Evolutionary conservation across 352 stramenopile species (phyloP), one percentile per base, ranked within the genome.

Genomic region (Peronosclerospora sorghi): DNA sequence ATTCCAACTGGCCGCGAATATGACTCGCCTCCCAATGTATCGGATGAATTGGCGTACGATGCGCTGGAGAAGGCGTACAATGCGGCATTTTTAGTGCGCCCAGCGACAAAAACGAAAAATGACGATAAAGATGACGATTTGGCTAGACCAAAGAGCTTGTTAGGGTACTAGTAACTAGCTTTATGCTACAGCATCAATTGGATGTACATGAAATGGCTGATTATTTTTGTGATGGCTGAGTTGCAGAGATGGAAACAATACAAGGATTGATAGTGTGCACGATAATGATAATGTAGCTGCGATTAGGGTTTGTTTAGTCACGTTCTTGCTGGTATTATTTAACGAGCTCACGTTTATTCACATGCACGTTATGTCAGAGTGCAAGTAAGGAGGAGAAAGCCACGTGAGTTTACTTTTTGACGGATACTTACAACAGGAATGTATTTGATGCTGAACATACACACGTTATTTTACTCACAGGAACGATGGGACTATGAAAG

Each of bases 61-160:
- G 62, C 61, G n/a, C 37, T 83, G 29, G 65, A 83, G 41, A 86
- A 82, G 42, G 61, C 62, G 15, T 79, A 79, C 42, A 72, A 75
- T 45, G 40, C 59, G 10, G 66, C 68, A 8, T 81, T 83, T 41
- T 24, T 45, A 13, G 62, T 65, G 30, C 59, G 44, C 38, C 24
- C 45, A 0, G 29, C 42, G 12, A 49, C 26, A 3, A 42, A 61
- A 19, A 28, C 36, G 8, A 29, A 21, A 8, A n/a, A 27, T 15
- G 18, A 32, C 24, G 4, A 38, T 37, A 44, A 34, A 20, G 35
- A 36, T 13, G 28, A 51, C 8, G 3, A 15, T 6, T 9, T 41
- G 17, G 20, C 23, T 14, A 36, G 24, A 35, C 21, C 44, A 5
- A 34, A 55, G 13, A 37, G 46, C 13, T 41, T 27, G 27, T 27